Conservation (phyloP, 768 basidiomycete genomes). For the Cytidiella melzeri region DNA sequence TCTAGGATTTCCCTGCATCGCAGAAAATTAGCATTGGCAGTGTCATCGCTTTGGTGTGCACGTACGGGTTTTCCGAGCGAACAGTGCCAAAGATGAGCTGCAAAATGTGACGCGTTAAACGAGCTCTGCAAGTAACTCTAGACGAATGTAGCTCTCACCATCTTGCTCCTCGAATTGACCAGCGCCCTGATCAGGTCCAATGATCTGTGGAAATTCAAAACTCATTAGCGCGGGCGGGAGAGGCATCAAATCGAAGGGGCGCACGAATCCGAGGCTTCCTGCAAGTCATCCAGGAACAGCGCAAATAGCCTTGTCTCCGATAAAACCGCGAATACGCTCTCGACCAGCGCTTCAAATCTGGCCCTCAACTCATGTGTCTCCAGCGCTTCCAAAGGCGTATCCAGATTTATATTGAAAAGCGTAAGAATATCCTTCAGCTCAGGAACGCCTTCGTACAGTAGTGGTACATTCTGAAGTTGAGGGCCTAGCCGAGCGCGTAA, state of each 20-base stretch:
- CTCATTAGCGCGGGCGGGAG: not conserved
- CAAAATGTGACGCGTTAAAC: conserved; percentile 7
- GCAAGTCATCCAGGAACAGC: conserved; percentile 67
- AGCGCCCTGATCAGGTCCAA: conserved; percentile 61
- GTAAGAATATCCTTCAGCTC: conserved; percentile 60
- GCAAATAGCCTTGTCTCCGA: conserved; percentile 67
- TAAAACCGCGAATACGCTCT: conserved; percentile 63
- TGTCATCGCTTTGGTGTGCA: no score
- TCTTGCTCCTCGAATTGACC: conserved; percentile 56
- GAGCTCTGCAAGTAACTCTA: not conserved
- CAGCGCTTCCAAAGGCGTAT: conserved; percentile 47
- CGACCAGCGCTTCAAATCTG: conserved; percentile 64
- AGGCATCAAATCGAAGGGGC: conserved; percentile 8
- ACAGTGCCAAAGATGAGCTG: conserved; percentile 63
- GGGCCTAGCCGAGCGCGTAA: conserved; percentile 60
- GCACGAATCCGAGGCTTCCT: conserved; percentile 69
- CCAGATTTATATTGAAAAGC: conserved; percentile 46
- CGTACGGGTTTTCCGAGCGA: conserved; percentile 49
- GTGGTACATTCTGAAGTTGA: conserved; percentile 60
- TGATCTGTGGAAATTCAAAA: conserved; percentile 34
- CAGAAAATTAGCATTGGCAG: no score
- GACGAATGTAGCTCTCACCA: conserved; percentile 36
- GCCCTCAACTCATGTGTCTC: conserved; percentile 58
- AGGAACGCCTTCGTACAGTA: conserved; percentile 66
- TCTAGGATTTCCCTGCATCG: conserved; percentile 40